These are phyloP conservation scores for Aureobasidium mangrovei DNA, from an alignment of 2,329 filamentous ascomycete genomes.

Conservation along the genomic window DNA sequence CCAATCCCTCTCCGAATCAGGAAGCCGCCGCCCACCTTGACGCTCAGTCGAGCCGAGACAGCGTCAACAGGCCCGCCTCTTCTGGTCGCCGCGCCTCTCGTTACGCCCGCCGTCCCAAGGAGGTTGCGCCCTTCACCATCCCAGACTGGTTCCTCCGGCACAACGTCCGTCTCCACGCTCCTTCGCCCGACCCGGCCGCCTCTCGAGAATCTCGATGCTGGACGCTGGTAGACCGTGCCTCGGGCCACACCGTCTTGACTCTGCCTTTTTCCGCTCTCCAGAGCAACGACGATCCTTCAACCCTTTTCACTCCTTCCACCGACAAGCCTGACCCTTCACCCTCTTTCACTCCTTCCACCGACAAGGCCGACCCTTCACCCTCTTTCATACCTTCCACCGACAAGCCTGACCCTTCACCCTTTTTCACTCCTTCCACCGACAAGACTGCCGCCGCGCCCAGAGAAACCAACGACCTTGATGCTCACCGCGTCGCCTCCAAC, in stretches of 20 bases:
- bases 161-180: conserved; percentile 25
- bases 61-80: neutral
- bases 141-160: conserved; percentile 31
- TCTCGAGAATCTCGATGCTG: neutral
- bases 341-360: neutral
- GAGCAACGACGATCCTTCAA: neutral
- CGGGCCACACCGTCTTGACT: conserved; percentile 8
- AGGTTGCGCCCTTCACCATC: conserved; percentile 17
- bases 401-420: neutral
- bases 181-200: neutral
- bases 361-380: neutral
- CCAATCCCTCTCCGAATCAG: neutral
- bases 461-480: neutral
- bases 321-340: neutral
- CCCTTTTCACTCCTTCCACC: conserved; percentile 4
- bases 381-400: neutral
- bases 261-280: neutral
- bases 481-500: neutral
- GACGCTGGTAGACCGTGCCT: conserved; percentile 9
- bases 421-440: neutral
- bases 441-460: neutral
- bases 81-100: neutral
- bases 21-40: neutral
- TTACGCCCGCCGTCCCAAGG: neutral
- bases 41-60: neutral